Base-by-base conservation (phyloP, 371 early-diverging fungal species). In the Mortierella sp. region DNA sequence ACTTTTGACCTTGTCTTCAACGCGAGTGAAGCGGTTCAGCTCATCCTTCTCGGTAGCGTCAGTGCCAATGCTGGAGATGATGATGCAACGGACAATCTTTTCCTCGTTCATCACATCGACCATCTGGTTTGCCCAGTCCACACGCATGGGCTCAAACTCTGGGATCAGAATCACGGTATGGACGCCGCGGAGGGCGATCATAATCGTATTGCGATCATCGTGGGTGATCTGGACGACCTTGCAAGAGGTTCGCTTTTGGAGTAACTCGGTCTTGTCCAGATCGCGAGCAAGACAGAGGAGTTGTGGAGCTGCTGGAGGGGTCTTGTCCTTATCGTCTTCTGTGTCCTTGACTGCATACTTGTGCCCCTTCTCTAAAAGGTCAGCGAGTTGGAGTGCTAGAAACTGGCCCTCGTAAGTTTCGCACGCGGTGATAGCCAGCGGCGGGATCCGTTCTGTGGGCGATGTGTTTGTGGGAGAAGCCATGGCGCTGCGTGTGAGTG, bases 51-150 rank as follows among this genome's bases (percentile, higher is more conserved):
- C 60, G 3, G 44, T 7, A 8, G 59, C 73, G 44, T 73, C 73
- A 15, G 73, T 63, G 14, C 73, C 73, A 34, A 73, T 67, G n/a
- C 59, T 23, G 12, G 73, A 73, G 39, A 73, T 63, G 56, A 60
- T 30, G 19, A 67, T 47, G 24, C 73, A 73, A 2, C 73, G 63
- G 21, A 34, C 28, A 12, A 73, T 64, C n/a, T 56, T 30, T 28
- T 62, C 63, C 14, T 61, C 49, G 0, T 7, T 26, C 63, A 73
- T 67, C 17, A 23, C 47, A 31, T 54, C 60, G 23, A 73, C 21
- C 50, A 73, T 14, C 6, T 31, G 23, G 8, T 54, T 31, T 7
- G 59, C 59, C 58, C 62, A 50, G 24, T 67, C 63, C 3, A 67
- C 63, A 11, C 61, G 55, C 37, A 62, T 44, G 9, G 57, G 41